These are phyloP conservation scores for Serendipita sp. DNA, from an alignment of 768 basidiomycete species.

Conservation along the genomic window DNA sequence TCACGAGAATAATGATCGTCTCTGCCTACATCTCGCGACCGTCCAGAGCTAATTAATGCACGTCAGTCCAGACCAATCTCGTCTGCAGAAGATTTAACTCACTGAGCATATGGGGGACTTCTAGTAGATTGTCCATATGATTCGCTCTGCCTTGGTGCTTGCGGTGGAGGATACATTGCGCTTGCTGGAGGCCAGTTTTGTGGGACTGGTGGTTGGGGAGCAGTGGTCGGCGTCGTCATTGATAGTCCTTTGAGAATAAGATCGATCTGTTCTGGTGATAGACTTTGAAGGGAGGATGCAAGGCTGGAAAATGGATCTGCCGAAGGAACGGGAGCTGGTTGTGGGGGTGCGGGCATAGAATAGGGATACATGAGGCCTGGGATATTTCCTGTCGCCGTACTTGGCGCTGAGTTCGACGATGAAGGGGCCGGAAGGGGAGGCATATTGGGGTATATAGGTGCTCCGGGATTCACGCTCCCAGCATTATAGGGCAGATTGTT, in stretches of 20 bases:
- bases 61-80: not conserved
- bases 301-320: constrained; percentile 35
- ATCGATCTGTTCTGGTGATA: constrained; percentile 66
- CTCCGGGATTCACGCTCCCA: constrained; percentile 20
- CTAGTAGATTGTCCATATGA: constrained; percentile 14
- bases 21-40: not conserved
- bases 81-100: not conserved
- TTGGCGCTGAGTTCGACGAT: not conserved
- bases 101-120: not conserved
- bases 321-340: constrained; percentile 15
- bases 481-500: not conserved
- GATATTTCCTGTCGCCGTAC: not conserved
- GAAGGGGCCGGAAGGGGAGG: not conserved
- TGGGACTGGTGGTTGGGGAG: constrained; percentile 12
- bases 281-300: constrained; percentile 53
- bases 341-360: not conserved
- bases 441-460: not conserved
- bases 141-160: constrained; percentile 16
- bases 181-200: constrained; percentile 13
- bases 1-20: constrained; percentile 3
- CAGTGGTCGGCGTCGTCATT: constrained; percentile 12
- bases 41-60: not conserved
- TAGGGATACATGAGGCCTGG: not conserved
- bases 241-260: constrained; percentile 43
- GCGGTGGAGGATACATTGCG: constrained; percentile 13